Conservation (phyloP, 805 yeast genomes). For the Martiniozyma abietophila region DNA sequence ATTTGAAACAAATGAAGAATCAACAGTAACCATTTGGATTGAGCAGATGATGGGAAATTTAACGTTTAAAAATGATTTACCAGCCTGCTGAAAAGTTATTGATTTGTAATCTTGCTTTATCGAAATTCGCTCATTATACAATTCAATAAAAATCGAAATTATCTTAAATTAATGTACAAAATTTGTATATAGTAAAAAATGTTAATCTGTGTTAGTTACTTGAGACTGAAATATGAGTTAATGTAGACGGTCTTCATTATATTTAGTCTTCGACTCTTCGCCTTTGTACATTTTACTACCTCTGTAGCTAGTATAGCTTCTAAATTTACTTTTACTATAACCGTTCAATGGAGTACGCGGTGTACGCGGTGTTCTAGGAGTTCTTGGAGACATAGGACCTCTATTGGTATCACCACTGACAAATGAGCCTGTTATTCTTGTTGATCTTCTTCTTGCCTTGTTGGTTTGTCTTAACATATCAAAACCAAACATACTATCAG, state of each 20-base stretch:
- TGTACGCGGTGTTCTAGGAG: slow-evolving; percentile 21
- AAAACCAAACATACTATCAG: slow-evolving; percentile 37
- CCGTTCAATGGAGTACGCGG: slow-evolving; percentile 10
- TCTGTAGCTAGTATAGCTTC: slow-evolving; percentile 10
- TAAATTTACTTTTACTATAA: slow-evolving; percentile 9
- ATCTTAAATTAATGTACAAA: no score
- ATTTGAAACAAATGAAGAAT: slow-evolving; percentile 39
- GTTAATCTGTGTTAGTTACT: no score
- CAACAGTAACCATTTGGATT: no score
- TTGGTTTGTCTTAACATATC: slow-evolving; percentile 33
- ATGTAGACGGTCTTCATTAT: no score
- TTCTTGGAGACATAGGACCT: slow-evolving; percentile 20
- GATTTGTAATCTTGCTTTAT: no score
- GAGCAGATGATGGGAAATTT: no score
- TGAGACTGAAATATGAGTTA: no score
- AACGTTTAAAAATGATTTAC: no score
- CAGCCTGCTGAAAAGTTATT: no score
- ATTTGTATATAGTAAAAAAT: no score
- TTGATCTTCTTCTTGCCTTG: slow-evolving; percentile 27
- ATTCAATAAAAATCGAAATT: no score
- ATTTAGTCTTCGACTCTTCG: background rate
- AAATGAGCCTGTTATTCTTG: slow-evolving; percentile 16
- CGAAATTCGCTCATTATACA: no score
- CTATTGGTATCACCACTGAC: slow-evolving; percentile 14
- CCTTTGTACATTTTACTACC: background rate